phyloP scores from a whole-genome alignment of 1,284 basidiomycete species.

The Apiotrichum montevideense region DNA sequence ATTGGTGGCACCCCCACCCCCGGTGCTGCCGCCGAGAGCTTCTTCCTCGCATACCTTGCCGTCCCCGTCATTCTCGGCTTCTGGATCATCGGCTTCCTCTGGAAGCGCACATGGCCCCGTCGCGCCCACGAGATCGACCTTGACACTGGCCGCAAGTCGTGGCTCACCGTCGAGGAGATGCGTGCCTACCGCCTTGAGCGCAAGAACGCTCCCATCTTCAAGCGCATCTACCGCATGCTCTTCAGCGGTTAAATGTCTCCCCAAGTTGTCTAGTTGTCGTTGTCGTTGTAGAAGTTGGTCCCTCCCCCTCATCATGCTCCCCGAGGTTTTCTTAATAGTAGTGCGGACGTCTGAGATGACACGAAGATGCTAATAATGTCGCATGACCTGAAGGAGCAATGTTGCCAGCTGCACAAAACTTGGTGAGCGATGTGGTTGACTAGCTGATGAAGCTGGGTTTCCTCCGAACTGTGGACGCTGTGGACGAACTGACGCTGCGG shows the following conservation, averaged over 20 bases:
- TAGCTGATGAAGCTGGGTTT: too few species aligned
- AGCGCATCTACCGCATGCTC: constrained; percentile 37
- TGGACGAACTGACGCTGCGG: too few species aligned
- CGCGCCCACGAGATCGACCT: constrained; percentile 46
- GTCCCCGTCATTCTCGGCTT: constrained; percentile 41
- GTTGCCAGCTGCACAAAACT: too few species aligned
- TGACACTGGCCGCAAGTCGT: constrained; percentile 48
- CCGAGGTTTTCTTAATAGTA: too few species aligned
- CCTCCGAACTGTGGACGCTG: too few species aligned
- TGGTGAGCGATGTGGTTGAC: too few species aligned
- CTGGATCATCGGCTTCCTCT: constrained; percentile 39
- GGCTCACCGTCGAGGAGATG: constrained; percentile 47
- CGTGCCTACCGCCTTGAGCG: constrained; percentile 30
- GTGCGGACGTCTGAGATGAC: too few species aligned
- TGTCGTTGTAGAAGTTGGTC: too few species aligned
- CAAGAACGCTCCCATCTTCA: constrained; percentile 28
- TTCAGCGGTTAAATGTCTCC: constrained; percentile 22
- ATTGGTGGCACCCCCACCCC: constrained; percentile 11
- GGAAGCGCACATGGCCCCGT: constrained; percentile 40
- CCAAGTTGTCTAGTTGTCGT: too few species aligned
- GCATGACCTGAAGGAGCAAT: too few species aligned
- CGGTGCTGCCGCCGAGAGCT: constrained; percentile 37
- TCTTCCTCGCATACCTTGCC: constrained; percentile 49
- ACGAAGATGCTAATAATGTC: too few species aligned
- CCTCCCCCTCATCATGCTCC: too few species aligned